These are phyloP conservation scores for Nyssa sinensis DNA, from an alignment of 148 eudicot genomes.

Conservation along the genomic window DNA sequence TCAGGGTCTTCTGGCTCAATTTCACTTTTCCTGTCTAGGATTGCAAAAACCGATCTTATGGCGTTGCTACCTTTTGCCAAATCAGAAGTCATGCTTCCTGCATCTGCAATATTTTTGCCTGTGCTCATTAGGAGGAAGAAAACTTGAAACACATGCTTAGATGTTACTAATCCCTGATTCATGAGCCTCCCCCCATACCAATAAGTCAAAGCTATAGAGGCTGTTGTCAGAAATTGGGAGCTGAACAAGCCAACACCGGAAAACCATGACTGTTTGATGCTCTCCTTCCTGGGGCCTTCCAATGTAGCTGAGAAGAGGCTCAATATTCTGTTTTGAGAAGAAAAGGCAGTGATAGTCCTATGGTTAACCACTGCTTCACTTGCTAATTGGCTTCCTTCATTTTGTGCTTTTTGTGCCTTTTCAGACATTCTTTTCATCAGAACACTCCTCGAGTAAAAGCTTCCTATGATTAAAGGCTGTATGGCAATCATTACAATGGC, in stretches of 20 bases:
- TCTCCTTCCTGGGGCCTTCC: constrained; percentile 9
- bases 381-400: constrained; percentile 12
- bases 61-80: constrained; percentile 12
- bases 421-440: constrained; percentile 15
- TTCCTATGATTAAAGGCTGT: constrained; percentile 17
- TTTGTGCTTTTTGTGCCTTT: constrained; percentile 11
- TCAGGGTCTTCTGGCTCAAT: constrained; percentile 19
- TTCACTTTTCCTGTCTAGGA: constrained; percentile 8
- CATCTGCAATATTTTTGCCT: constrained; percentile 13
- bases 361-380: constrained; percentile 21
- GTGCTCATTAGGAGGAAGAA: constrained; percentile 21
- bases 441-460: constrained; percentile 9
- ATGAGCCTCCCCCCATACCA: constrained; percentile 22
- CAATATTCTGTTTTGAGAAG: constrained; percentile 11
- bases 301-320: constrained; percentile 6
- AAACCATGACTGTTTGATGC: constrained; percentile 12
- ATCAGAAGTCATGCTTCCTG: constrained; percentile 22
- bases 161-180: background rate
- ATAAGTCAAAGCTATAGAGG: constrained; percentile 6
- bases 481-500: constrained; percentile 19
- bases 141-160: constrained; percentile 11
- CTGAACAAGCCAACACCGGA: constrained; percentile 2
- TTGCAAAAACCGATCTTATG: constrained; percentile 5
- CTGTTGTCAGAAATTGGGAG: constrained; percentile 15
- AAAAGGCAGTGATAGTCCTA: constrained; percentile 11